Conservation (phyloP, 148 eudicot species). For the Diospyros kaki region DNA sequence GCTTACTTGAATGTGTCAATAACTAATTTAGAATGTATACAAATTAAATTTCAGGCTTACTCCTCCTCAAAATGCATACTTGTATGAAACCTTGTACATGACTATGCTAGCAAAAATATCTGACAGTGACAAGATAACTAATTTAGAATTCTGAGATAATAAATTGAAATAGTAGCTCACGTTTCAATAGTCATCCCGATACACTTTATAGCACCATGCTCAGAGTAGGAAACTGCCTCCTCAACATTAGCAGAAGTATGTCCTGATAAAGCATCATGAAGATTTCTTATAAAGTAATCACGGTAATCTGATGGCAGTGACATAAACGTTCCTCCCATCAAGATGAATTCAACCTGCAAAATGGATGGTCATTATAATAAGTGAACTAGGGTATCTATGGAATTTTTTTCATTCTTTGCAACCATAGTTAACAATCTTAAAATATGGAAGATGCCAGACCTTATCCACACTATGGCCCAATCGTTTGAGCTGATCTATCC, state of each 20-base stretch:
- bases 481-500: slow-evolving; percentile 97
- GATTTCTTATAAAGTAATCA: slow-evolving; percentile 86
- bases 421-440: background rate
- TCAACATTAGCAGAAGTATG: slow-evolving; percentile 97
- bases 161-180: slow-evolving; percentile 39
- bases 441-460: slow-evolving; percentile 23
- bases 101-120: background rate
- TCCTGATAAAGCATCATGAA: slow-evolving; percentile 97
- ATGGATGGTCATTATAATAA: background rate
- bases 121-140: too few species aligned
- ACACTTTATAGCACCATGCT: slow-evolving; percentile 91
- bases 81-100: background rate
- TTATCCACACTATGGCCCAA: slow-evolving; percentile 98
- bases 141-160: background rate
- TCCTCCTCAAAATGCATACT: too few species aligned
- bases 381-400: background rate
- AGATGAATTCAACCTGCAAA: slow-evolving; percentile 81
- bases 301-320: slow-evolving; percentile 93
- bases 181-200: slow-evolving; percentile 99
- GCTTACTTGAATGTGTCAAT: too few species aligned
- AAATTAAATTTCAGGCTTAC: background rate
- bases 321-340: slow-evolving; percentile 99
- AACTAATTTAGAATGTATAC: too few species aligned
- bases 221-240: slow-evolving; percentile 95
- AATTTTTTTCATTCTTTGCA: background rate